Percentiles rank a stretch among this genome's conserved stretches.
These are phyloP conservation scores for Plasmopara muralis DNA, from an alignment of 352 stramenopile genomes.

Conservation along the genomic window DNA sequence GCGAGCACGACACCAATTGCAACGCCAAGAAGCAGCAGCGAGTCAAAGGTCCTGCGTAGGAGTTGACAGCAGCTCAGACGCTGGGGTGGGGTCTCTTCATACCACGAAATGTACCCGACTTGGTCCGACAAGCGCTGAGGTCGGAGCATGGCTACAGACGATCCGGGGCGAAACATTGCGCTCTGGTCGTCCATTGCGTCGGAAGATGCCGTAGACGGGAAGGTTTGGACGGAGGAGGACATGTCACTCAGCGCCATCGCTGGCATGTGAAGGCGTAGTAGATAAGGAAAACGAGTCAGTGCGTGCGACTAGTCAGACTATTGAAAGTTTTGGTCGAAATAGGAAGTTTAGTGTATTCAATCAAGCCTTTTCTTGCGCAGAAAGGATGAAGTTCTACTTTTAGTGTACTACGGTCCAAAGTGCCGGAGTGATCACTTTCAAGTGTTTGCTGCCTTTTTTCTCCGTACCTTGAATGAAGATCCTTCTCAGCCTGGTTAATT, in stretches of 20 bases:
- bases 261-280: too few relatives aligned
- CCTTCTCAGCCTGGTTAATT: too few relatives aligned
- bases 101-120: conserved; percentile 27
- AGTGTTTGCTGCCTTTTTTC: too few relatives aligned
- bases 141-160: conserved; percentile 32
- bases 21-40: conserved; percentile 27
- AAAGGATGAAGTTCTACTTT: too few relatives aligned
- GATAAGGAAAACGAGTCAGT: too few relatives aligned
- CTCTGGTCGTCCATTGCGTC: conserved; percentile 18
- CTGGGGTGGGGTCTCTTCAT: conserved; percentile 17
- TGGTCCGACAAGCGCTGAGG: conserved; percentile 12
- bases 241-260: conserved; percentile 4
- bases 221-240: conserved; percentile 27
- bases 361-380: too few relatives aligned
- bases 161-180: conserved; percentile 22
- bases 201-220: conserved; percentile 8
- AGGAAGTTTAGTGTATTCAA: too few relatives aligned
- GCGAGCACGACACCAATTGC: conserved; percentile 29
- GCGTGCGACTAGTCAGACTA: too few relatives aligned
- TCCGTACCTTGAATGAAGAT: too few relatives aligned
- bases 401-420: too few relatives aligned
- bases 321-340: too few relatives aligned
- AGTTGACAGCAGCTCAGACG: conserved; percentile 22
- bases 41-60: conserved; percentile 26
- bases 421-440: too few relatives aligned